phyloP scores from a whole-genome alignment of 768 basidiomycete species.

The Auriculariales sp. region DNA sequence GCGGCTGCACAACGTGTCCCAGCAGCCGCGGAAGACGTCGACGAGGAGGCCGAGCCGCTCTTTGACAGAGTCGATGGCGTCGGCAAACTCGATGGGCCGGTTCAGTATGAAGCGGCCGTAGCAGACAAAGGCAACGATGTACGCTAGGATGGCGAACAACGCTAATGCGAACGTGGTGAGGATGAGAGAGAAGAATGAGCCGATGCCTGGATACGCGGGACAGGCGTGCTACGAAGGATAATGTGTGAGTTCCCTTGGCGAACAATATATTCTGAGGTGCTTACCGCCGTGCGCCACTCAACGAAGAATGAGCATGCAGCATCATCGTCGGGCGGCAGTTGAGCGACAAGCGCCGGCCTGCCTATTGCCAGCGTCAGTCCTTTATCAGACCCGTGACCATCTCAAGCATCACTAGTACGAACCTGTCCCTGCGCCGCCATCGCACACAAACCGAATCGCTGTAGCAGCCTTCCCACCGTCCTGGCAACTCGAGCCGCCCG shows the following conservation, averaged over 20 bases:
- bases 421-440: slow-evolving; percentile 45
- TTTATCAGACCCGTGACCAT: neutral
- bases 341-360: slow-evolving; percentile 41
- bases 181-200: neutral
- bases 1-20: too few relatives aligned
- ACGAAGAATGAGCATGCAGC: slow-evolving; percentile 63
- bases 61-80: neutral
- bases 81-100: too few relatives aligned
- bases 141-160: slow-evolving; percentile 2
- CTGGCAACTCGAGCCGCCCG: slow-evolving; percentile 57
- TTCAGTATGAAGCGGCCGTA: slow-evolving; percentile 5
- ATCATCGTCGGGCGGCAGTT: slow-evolving; percentile 54
- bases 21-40: neutral
- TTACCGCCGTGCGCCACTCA: slow-evolving; percentile 73
- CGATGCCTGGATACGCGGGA: neutral
- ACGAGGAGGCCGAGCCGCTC: neutral
- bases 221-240: slow-evolving; percentile 1
- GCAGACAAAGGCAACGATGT: slow-evolving; percentile 4
- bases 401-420: slow-evolving; percentile 14
- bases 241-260: neutral
- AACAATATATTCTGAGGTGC: slow-evolving; percentile 10
- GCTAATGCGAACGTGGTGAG: neutral
- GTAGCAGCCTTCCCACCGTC: slow-evolving; percentile 42
- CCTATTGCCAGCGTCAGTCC: slow-evolving; percentile 16
- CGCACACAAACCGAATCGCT: slow-evolving; percentile 66